These are phyloP conservation scores for Misopates orontium DNA, from an alignment of 257 asterid species.

Conservation along the genomic window DNA sequence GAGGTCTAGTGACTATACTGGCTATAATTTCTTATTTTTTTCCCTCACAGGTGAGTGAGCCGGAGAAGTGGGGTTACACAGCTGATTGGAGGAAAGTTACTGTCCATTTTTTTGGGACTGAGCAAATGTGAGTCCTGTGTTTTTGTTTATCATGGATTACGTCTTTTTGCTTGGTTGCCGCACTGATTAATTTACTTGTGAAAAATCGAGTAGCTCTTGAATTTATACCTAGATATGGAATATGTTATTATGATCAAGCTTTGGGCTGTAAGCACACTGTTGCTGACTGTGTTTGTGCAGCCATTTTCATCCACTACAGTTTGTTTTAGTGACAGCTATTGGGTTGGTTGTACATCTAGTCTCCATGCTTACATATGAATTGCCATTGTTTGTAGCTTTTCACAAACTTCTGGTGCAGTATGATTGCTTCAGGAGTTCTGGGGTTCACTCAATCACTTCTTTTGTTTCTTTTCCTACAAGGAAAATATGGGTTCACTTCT, in stretches of 20 bases:
- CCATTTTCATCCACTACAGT: background rate
- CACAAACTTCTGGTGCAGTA: slow-evolving; percentile 1
- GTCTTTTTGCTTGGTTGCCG: slow-evolving; percentile 4
- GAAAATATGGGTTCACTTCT: background rate
- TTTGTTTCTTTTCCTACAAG: background rate
- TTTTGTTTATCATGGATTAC: background rate
- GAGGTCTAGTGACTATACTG: slow-evolving; percentile 11
- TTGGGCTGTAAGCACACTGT: background rate
- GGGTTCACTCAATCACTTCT: background rate
- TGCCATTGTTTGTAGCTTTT: slow-evolving; percentile 6
- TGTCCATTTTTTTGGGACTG: slow-evolving; percentile 81
- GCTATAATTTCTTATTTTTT: slow-evolving; percentile 24
- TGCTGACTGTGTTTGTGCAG: slow-evolving; percentile 11
- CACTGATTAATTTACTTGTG: background rate
- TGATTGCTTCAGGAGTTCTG: background rate
- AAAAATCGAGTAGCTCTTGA: background rate
- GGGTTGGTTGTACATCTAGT: background rate
- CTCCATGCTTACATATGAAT: background rate
- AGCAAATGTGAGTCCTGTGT: slow-evolving; percentile 69
- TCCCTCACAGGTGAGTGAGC: slow-evolving; percentile 76
- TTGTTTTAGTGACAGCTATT: background rate
- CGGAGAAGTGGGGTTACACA: slow-evolving; percentile 81
- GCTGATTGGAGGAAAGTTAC: slow-evolving; percentile 77
- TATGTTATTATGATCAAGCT: slow-evolving; percentile 2
- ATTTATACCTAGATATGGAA: background rate